Evolutionary conservation across 768 basidiomycete genomes (phyloP), one percentile per base, ranked within the genome.

Genomic region (Lactarius psammicola): DNA sequence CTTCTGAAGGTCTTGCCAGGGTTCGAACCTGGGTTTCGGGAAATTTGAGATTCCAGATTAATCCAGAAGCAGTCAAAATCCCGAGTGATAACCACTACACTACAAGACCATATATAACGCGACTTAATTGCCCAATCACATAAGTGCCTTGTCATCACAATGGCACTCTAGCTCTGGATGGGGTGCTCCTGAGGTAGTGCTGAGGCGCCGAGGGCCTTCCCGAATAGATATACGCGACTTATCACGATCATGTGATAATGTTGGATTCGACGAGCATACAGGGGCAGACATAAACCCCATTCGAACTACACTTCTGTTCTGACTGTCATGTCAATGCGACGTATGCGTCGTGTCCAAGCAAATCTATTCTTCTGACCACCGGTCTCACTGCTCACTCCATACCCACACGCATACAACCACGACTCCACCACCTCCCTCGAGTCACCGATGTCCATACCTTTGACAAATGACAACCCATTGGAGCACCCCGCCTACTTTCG

Each of bases 11-110:
- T 68, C 59, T 66, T 68, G 60, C 68, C 68, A 68, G 68, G 68
- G 68, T 68, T 68, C 68, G 68, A 68, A 68, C 68, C 68, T 68
- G 68, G 68, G 68, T 68, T 67, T 56, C 68, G 68, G 68, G 68
- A 68, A 68, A 20, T 62, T 46, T 40, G 7, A 7, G 2, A 6
- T 28, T 20, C 18, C 5, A 4, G 2, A 8, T 18, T 10, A 6
- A 7, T 4, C 0, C 56, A 26, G 23, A 6, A 20, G 30, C 4
- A 18, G 5, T 68, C 68, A 68, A 68, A 68, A 68, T 67, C 68
- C 68, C 68, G 68, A 59, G 68, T 68, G 68, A 68, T 68, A 62
- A 68, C 68, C 68, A 67, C 68, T 68, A 68, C 68, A 68, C 68
- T 68, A 68, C 60, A 68, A 66, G 59, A 68, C 68, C 68, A n/a